Evolutionary conservation across 2,329 filamentous ascomycete genomes (phyloP).

Genomic region (Penicillium griseofulvum): DNA sequence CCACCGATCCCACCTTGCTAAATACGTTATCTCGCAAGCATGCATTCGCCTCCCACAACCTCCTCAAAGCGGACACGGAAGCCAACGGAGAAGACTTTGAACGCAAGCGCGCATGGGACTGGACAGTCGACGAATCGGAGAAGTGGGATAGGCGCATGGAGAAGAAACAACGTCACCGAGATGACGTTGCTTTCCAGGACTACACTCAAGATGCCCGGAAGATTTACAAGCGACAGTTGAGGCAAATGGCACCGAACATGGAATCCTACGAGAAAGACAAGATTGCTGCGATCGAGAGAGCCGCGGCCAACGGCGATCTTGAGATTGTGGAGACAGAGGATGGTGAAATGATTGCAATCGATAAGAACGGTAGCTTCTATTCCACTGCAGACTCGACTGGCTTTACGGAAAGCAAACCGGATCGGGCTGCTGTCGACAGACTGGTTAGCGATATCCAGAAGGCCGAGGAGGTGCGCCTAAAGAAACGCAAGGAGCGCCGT

Average conservation of each 20-base stretch:
- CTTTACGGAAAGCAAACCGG: slow-evolving; percentile 81
- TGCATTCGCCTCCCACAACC: slow-evolving; percentile 84
- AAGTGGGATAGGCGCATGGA: slow-evolving; percentile 87
- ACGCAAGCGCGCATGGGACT: slow-evolving; percentile 97
- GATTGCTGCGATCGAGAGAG: slow-evolving; percentile 76
- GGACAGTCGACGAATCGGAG: slow-evolving; percentile 93
- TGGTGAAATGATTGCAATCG: slow-evolving; percentile 89
- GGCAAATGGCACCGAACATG: slow-evolving; percentile 71
- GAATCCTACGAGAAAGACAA: slow-evolving; percentile 87
- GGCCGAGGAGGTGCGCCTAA: slow-evolving; percentile 80
- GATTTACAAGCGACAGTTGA: slow-evolving; percentile 87
- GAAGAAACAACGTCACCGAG: slow-evolving; percentile 76
- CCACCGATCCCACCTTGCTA: slow-evolving; percentile 73
- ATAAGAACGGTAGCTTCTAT: slow-evolving; percentile 87
- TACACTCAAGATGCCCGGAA: slow-evolving; percentile 85
- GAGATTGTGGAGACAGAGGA: slow-evolving; percentile 96
- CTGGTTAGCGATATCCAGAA: slow-evolving; percentile 82
- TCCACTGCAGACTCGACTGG: slow-evolving; percentile 79
- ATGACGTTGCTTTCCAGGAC: slow-evolving; percentile 87
- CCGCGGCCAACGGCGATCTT: slow-evolving; percentile 77
- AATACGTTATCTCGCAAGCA: slow-evolving; percentile 78
- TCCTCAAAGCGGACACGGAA: slow-evolving; percentile 87
- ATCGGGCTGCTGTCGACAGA: slow-evolving; percentile 81
- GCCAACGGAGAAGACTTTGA: slow-evolving; percentile 89
- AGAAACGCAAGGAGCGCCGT: slow-evolving; percentile 78